These are phyloP conservation scores for Alternaria panax DNA, from an alignment of 2,329 filamentous ascomycete species.

Conservation along the genomic window DNA sequence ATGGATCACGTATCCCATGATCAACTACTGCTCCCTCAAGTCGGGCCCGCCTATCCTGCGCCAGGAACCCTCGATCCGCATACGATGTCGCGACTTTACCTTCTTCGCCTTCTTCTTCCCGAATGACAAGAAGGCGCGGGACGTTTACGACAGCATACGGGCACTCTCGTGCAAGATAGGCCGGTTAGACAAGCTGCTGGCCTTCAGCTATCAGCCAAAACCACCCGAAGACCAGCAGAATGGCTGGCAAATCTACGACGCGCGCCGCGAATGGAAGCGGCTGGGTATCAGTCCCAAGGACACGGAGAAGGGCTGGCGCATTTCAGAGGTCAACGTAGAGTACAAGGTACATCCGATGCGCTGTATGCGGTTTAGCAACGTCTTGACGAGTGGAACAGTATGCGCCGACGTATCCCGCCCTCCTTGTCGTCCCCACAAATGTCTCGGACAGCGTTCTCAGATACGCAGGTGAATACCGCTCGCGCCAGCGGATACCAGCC, in stretches of 20 bases:
- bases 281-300: slow-evolving; percentile 86
- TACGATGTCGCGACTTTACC: slow-evolving; percentile 91
- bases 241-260: slow-evolving; percentile 86
- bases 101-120: slow-evolving; percentile 90
- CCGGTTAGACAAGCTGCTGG: slow-evolving; percentile 86
- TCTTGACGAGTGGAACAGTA: slow-evolving; percentile 60
- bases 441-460: slow-evolving; percentile 98
- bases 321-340: slow-evolving; percentile 88
- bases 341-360: slow-evolving; percentile 63
- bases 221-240: slow-evolving; percentile 76
- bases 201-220: slow-evolving; percentile 82
- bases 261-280: slow-evolving; percentile 82
- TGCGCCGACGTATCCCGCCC: slow-evolving; percentile 87
- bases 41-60: slow-evolving; percentile 74
- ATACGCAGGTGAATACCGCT: slow-evolving; percentile 89
- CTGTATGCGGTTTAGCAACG: neutral
- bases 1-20: slow-evolving; percentile 96
- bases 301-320: slow-evolving; percentile 82
- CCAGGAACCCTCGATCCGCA: slow-evolving; percentile 79
- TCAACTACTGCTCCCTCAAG: slow-evolving; percentile 79
- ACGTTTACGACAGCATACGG: slow-evolving; percentile 88
- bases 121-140: slow-evolving; percentile 75
- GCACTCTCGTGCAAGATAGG: slow-evolving; percentile 81
- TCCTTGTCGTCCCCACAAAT: slow-evolving; percentile 82
- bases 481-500: slow-evolving; percentile 84